These are phyloP conservation scores for Ophiostoma populinum DNA, from an alignment of 2,329 filamentous ascomycete genomes.

Conservation along the genomic window DNA sequence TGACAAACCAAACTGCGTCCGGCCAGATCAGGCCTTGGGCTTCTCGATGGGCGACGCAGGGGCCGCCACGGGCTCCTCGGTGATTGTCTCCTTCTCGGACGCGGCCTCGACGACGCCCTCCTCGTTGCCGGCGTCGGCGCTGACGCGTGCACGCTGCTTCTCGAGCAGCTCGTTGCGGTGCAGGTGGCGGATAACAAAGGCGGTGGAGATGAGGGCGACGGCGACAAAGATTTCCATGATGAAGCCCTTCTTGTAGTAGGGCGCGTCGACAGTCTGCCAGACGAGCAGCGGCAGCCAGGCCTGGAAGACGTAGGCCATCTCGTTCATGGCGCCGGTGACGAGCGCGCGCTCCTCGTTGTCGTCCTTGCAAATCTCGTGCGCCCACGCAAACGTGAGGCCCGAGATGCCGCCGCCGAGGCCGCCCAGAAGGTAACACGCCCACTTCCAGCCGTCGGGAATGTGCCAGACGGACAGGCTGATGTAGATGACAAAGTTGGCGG, in stretches of 20 bases:
- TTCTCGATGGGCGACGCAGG: too few relatives aligned
- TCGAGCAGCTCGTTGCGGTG: conserved; percentile 1
- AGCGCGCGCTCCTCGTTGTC: conserved; percentile 48
- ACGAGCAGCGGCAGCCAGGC: conserved; percentile 25
- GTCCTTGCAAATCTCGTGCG: conserved; percentile 30
- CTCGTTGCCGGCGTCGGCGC: conserved; percentile 26
- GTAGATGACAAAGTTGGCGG: conserved; percentile 12
- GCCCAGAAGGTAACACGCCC: conserved; percentile 41
- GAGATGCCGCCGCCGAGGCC: conserved; percentile 32
- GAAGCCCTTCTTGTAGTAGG: conserved; percentile 19
- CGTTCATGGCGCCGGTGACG: conserved; percentile 49
- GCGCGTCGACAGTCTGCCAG: conserved; percentile 19
- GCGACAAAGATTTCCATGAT: conserved; percentile 18
- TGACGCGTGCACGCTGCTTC: background rate
- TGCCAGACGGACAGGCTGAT: conserved; percentile 12
- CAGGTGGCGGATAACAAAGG: conserved; percentile 4
- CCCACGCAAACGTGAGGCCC: conserved; percentile 30
- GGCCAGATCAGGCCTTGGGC: too few relatives aligned
- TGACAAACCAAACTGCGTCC: too few relatives aligned
- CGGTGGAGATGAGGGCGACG: conserved; percentile 13
- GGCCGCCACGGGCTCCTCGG: too few relatives aligned
- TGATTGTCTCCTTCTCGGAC: too few relatives aligned
- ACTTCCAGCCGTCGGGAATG: conserved; percentile 38
- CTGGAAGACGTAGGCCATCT: conserved; percentile 52
- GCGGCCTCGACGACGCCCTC: background rate